Conservation (phyloP, 495 filamentous ascomycete genomes). For the Tetracladium marchalianum region DNA sequence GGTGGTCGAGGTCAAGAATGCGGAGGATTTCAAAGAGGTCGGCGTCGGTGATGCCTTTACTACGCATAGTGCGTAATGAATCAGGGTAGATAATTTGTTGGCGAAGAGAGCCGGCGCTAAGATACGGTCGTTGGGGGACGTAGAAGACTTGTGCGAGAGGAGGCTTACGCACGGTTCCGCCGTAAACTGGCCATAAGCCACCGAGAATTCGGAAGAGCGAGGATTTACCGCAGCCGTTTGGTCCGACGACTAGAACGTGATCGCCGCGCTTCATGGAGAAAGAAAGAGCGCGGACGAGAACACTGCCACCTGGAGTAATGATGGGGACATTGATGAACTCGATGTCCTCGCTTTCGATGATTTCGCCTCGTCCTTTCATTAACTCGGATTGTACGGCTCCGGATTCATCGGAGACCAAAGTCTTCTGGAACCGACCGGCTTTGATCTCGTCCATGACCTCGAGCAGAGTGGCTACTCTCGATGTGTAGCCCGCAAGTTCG, state of each 20-base stretch:
- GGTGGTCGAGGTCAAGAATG: constrained; percentile 68
- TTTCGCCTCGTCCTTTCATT: constrained; percentile 64
- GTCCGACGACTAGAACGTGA: constrained; percentile 89
- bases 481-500: constrained; percentile 91
- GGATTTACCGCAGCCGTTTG: constrained; percentile 95
- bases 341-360: constrained; percentile 72
- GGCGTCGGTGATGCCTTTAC: constrained; percentile 71
- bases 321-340: constrained; percentile 90
- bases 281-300: constrained; percentile 71
- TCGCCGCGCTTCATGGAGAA: constrained; percentile 80
- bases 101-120: constrained; percentile 76
- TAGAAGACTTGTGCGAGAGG: constrained; percentile 90
- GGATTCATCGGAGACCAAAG: constrained; percentile 78
- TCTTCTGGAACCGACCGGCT: constrained; percentile 86
- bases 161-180: constrained; percentile 83
- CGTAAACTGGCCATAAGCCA: constrained; percentile 98
- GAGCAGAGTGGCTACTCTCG: constrained; percentile 76
- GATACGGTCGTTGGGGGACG: constrained; percentile 91
- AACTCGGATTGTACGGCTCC: constrained; percentile 70
- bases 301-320: constrained; percentile 91
- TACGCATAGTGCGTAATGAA: constrained; percentile 73
- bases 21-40: constrained; percentile 70
- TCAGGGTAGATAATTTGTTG: constrained; percentile 98
- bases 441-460: constrained; percentile 93
- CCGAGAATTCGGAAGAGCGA: constrained; percentile 93